phyloP scores from a whole-genome alignment of 192 early-diverging fungal genomes.

The Coemansia biformis region DNA sequence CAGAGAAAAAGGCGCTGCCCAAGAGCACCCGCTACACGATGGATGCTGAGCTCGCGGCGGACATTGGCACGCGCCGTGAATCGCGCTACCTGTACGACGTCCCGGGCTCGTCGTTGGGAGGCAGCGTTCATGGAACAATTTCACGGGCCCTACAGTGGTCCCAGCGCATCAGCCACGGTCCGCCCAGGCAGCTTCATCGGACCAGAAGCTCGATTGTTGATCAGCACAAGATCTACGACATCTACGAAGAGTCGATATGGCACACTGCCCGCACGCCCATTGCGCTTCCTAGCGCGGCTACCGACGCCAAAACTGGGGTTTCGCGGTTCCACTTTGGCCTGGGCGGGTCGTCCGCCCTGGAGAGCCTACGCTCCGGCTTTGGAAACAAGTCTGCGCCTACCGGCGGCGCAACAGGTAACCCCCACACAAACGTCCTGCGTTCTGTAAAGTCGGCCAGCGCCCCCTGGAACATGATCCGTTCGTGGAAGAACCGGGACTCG shows the following conservation, averaged over 20 bases:
- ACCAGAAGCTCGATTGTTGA: constrained; percentile 21
- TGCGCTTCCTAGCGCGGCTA: background rate
- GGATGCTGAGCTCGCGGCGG: constrained; percentile 9
- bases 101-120: constrained; percentile 10
- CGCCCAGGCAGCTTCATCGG: constrained; percentile 7
- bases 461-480: constrained; percentile 32
- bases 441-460: constrained; percentile 20
- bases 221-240: constrained; percentile 50
- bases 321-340: background rate
- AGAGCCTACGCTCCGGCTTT: background rate
- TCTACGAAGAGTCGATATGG: constrained; percentile 48
- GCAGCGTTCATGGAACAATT: constrained; percentile 21
- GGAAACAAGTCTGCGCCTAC: background rate
- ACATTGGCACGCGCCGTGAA: constrained; percentile 10
- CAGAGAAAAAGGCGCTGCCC: background rate
- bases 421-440: constrained; percentile 14
- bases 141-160: constrained; percentile 33
- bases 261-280: constrained; percentile 14
- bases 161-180: constrained; percentile 23
- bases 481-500: constrained; percentile 13
- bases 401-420: background rate
- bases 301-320: background rate
- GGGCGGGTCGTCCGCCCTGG: background rate
- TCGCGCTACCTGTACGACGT: constrained; percentile 47
- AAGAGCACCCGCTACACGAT: constrained; percentile 2